These are phyloP conservation scores for Canavalia gladiata DNA, from an alignment of 306 rosid species.

Conservation along the genomic window DNA sequence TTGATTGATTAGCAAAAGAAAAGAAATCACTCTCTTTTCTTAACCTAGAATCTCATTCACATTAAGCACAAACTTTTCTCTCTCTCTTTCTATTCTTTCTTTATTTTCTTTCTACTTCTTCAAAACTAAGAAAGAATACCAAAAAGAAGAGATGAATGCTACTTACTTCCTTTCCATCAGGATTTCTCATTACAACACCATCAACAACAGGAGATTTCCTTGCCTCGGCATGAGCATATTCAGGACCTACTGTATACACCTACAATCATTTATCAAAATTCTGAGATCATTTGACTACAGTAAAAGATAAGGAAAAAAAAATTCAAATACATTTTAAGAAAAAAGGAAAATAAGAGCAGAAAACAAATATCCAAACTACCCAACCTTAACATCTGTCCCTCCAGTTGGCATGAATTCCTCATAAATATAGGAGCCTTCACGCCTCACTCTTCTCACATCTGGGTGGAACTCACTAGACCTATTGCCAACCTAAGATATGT, in stretches of 20 bases:
- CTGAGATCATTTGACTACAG: constrained; percentile 37
- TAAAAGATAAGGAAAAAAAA: constrained; percentile 33
- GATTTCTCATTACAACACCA: constrained; percentile 99
- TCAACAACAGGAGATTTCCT: constrained; percentile 99
- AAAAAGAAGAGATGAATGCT: constrained; percentile 21
- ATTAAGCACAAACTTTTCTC: no score
- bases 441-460: constrained; percentile 96
- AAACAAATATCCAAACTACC: constrained; percentile 47
- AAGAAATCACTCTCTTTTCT: no score
- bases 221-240: constrained; percentile 99
- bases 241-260: constrained; percentile 99
- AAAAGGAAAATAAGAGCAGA: constrained; percentile 20
- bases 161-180: constrained; percentile 97
- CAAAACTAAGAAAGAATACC: not conserved
- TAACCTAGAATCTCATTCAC: no score
- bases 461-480: constrained; percentile 98
- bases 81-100: no score
- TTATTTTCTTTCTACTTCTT: no score
- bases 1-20: no score
- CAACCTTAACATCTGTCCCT: constrained; percentile 99
- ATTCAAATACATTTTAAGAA: constrained; percentile 5
- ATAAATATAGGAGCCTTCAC: constrained; percentile 95
- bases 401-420: constrained; percentile 99
- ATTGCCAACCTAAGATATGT: constrained; percentile 83
- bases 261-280: constrained; percentile 55